A percentile compares a stretch with the other conserved stretches of the same genome.
phyloP scores from a whole-genome alignment of 345 rosid genomes.

The Boechera stricta region DNA sequence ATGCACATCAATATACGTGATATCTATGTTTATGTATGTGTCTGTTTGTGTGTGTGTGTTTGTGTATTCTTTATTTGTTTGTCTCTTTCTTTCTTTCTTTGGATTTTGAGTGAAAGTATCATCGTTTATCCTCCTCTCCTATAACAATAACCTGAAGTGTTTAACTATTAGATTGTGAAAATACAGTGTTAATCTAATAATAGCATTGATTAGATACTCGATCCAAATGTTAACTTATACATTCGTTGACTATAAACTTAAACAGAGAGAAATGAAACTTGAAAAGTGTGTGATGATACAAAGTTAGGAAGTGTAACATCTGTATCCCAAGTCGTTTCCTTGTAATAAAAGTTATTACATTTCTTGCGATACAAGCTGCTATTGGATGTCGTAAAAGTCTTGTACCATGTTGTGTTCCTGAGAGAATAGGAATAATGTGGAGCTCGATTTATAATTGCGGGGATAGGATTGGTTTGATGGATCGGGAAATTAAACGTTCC shows the following conservation, averaged over 20 bases:
- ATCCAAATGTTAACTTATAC: not conserved
- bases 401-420: too few species aligned
- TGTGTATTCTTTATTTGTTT: conserved; percentile 12
- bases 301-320: not conserved
- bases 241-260: not conserved
- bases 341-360: too few species aligned
- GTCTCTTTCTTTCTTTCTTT: conserved; percentile 19
- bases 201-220: not conserved
- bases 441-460: too few species aligned
- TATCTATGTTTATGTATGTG: conserved; percentile 6
- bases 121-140: conserved; percentile 19
- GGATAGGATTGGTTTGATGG: too few species aligned
- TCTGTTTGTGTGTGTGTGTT: conserved; percentile 6
- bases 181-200: not conserved
- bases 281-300: not conserved
- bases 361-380: too few species aligned
- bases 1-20: conserved; percentile 8
- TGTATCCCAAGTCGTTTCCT: too few species aligned
- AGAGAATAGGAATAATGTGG: too few species aligned
- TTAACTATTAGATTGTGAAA: not conserved
- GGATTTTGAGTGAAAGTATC: conserved; percentile 32
- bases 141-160: not conserved
- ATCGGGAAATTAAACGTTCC: too few species aligned
- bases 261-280: not conserved
- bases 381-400: too few species aligned